Conservation (phyloP, 768 basidiomycete genomes). For the Leccinum arenicola region DNA sequence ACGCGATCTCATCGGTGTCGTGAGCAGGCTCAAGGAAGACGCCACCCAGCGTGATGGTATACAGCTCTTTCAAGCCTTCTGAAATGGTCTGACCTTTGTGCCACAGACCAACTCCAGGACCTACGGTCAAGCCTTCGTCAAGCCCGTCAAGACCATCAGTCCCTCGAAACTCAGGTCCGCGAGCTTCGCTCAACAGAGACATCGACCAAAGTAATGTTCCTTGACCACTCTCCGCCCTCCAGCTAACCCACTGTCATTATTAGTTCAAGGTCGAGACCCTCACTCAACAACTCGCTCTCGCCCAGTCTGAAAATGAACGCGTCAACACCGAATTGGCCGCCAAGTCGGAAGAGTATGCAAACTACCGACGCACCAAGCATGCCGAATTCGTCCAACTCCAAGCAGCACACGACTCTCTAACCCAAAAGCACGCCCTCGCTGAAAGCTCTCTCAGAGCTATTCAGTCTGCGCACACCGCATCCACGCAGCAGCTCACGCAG, state of each 20-base stretch:
- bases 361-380: conserved; percentile 78
- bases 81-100: not conserved
- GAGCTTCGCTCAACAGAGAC: conserved; percentile 75
- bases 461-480: conserved; percentile 67
- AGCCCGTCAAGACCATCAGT: conserved; percentile 69
- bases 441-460: conserved; percentile 70
- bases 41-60: conserved; percentile 70
- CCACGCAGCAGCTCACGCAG: conserved; percentile 74
- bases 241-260: not conserved
- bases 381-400: conserved; percentile 76
- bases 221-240: not conserved
- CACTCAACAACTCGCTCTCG: conserved; percentile 75
- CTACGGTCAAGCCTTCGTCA: conserved; percentile 70
- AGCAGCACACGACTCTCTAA: conserved; percentile 68
- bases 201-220: conserved; percentile 59
- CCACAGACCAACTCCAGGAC: conserved; percentile 65
- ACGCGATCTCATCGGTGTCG: conserved; percentile 79
- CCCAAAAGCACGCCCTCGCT: conserved; percentile 62
- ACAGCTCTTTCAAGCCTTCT: conserved; percentile 12
- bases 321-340: conserved; percentile 61
- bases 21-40: conserved; percentile 81
- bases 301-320: conserved; percentile 75
- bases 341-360: conserved; percentile 81
- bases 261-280: conserved; percentile 88
- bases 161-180: conserved; percentile 63